Evolutionary conservation across 495 filamentous ascomycete species (phyloP).

Genomic region (Barbatosphaeria neglecta): DNA sequence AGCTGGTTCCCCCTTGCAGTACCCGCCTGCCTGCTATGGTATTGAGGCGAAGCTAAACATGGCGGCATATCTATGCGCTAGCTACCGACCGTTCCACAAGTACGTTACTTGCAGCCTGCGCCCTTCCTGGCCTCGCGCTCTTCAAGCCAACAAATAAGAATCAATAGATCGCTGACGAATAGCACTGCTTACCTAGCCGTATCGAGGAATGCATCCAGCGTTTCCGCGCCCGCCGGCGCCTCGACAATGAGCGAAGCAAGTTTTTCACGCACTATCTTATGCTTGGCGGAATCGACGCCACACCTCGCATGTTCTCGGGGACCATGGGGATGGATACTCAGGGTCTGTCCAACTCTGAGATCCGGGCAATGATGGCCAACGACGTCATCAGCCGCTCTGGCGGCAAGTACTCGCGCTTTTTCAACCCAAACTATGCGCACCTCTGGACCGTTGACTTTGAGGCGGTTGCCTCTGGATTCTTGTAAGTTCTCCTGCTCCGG

Average conservation of each 20-base stretch:
- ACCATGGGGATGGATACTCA: slow-evolving; percentile 44
- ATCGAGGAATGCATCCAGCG: slow-evolving; percentile 80
- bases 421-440: slow-evolving; percentile 27
- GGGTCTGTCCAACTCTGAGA: slow-evolving; percentile 42
- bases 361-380: slow-evolving; percentile 48
- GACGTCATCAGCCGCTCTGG: slow-evolving; percentile 38
- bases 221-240: slow-evolving; percentile 61
- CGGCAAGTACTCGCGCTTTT: slow-evolving; percentile 21
- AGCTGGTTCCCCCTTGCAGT: no score
- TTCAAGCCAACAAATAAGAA: slow-evolving; percentile 15
- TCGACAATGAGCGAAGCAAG: slow-evolving; percentile 46
- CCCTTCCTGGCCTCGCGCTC: not conserved
- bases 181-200: slow-evolving; percentile 31
- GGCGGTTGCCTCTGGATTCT: slow-evolving; percentile 61
- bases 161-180: not conserved
- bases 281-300: slow-evolving; percentile 69
- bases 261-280: slow-evolving; percentile 71
- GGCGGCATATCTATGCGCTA: slow-evolving; percentile 3
- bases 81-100: slow-evolving; percentile 24
- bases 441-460: slow-evolving; percentile 75
- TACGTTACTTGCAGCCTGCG: slow-evolving; percentile 5
- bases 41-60: slow-evolving; percentile 9
- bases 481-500: slow-evolving; percentile 38
- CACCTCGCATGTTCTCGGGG: slow-evolving; percentile 55
- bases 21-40: no score